phyloP scores from a whole-genome alignment of 1,284 basidiomycete genomes.

The Tylopilus sp. region DNA sequence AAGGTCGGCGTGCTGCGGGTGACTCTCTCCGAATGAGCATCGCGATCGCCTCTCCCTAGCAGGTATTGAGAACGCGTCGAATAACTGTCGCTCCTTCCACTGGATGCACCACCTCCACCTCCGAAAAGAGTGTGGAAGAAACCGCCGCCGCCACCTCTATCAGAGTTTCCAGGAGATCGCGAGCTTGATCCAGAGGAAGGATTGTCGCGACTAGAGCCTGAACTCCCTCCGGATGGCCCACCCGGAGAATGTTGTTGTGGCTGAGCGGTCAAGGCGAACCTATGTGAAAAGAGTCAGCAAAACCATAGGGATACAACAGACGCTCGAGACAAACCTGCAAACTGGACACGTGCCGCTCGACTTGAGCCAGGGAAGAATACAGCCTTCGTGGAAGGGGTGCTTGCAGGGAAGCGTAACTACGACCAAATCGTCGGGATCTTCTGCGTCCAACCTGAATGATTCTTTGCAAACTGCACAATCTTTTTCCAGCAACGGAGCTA shows the following conservation, averaged over 20 bases:
- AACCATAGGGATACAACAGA: constrained; percentile 44
- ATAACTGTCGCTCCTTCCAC: constrained; percentile 11
- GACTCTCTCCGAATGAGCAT: constrained; percentile 4
- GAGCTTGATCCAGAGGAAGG: constrained; percentile 18
- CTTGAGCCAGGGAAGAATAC: constrained; percentile 80
- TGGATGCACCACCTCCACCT: constrained; percentile 20
- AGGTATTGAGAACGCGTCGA: constrained; percentile 12
- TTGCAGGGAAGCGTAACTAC: constrained; percentile 73
- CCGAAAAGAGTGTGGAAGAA: constrained; percentile 31
- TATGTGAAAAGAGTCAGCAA: constrained; percentile 23
- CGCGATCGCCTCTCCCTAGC: constrained; percentile 10
- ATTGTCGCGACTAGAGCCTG: constrained; percentile 15
- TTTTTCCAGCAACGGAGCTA: constrained; percentile 56
- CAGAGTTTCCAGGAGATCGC: constrained; percentile 19
- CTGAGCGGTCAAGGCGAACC: constrained; percentile 28
- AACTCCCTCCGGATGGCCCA: constrained; percentile 20
- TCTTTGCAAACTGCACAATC: constrained; percentile 82
- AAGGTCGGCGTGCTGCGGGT: constrained; percentile 21
- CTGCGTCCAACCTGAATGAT: constrained; percentile 60
- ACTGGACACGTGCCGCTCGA: constrained; percentile 83
- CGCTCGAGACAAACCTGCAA: constrained; percentile 55
- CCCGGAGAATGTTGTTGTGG: constrained; percentile 25
- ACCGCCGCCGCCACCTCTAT: constrained; percentile 14
- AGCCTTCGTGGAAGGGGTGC: constrained; percentile 78
- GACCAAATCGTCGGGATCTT: constrained; percentile 67